phyloP scores from a whole-genome alignment of 768 basidiomycete genomes.

The Tephrocybe sp. region DNA sequence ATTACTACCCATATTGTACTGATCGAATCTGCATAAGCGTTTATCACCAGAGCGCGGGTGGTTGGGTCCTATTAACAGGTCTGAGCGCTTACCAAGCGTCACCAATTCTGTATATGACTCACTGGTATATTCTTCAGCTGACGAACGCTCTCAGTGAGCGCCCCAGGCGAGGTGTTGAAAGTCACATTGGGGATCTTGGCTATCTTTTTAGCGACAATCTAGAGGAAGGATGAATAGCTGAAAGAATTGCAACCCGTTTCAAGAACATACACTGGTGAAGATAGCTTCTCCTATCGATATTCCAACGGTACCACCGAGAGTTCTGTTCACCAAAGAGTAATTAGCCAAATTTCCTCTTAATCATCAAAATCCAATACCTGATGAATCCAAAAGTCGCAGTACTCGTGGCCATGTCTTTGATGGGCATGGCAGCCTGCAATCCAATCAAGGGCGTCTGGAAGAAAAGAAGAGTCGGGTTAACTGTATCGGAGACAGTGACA shows the following conservation, averaged over 20 bases:
- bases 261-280: conserved; percentile 49
- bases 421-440: conserved; percentile 84
- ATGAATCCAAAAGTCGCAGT: conserved; percentile 71
- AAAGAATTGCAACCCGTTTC: not conserved
- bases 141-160: conserved; percentile 44
- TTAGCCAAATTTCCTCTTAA: conserved; percentile 5
- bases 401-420: conserved; percentile 83
- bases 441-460: conserved; percentile 61
- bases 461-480: conserved; percentile 11
- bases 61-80: conserved; percentile 38
- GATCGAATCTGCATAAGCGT: conserved; percentile 64
- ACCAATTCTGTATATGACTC: conserved; percentile 14
- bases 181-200: conserved; percentile 32
- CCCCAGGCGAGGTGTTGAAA: conserved; percentile 38
- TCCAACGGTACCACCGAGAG: conserved; percentile 74
- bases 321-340: conserved; percentile 31
- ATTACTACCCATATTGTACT: conserved; percentile 62
- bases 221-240: not conserved
- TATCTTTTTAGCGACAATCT: conserved; percentile 38
- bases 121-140: conserved; percentile 43
- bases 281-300: conserved; percentile 74
- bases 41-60: conserved; percentile 45
- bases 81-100: not conserved
- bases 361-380: conserved; percentile 35
- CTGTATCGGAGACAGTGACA: not conserved